Conservation (phyloP, 208 protist species). For the Vickermania spadyakhi region DNA sequence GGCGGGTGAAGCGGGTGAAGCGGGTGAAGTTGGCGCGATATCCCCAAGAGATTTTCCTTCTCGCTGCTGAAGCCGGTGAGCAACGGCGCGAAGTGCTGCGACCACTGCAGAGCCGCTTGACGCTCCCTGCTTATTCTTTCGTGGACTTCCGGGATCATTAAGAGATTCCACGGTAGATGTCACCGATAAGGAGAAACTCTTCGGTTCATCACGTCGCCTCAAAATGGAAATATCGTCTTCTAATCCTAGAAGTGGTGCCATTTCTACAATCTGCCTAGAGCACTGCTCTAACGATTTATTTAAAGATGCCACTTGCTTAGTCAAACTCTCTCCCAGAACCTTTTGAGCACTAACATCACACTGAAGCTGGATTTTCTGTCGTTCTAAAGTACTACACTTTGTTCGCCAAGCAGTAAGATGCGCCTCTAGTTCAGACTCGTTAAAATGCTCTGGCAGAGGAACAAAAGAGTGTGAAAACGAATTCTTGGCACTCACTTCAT, state of each 20-base stretch:
- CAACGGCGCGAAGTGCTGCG: background rate
- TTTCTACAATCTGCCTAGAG: background rate
- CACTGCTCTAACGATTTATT: background rate
- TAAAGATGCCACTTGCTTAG: background rate
- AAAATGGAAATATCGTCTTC: slow-evolving; percentile 1
- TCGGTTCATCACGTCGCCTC: too few relatives aligned
- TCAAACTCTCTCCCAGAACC: background rate
- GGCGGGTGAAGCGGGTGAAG: too few relatives aligned
- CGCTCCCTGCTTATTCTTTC: too few relatives aligned
- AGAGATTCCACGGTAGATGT: too few relatives aligned
- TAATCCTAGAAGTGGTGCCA: background rate
- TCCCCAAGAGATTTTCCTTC: too few relatives aligned
- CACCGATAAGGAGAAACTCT: background rate
- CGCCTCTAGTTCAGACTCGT: background rate
- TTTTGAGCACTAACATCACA: background rate
- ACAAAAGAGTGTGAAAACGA: too few relatives aligned
- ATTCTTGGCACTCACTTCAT: too few relatives aligned
- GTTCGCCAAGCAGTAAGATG: background rate
- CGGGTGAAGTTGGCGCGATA: too few relatives aligned
- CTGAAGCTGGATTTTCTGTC: background rate
- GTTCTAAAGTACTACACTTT: background rate
- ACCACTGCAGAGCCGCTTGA: background rate
- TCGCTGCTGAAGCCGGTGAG: background rate
- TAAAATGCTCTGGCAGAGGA: background rate
- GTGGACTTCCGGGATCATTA: too few relatives aligned